Percentiles rank a stretch among this genome's conserved stretches.
Conservation (phyloP, 441 rosid genomes). For the Populus tomentosa region DNA sequence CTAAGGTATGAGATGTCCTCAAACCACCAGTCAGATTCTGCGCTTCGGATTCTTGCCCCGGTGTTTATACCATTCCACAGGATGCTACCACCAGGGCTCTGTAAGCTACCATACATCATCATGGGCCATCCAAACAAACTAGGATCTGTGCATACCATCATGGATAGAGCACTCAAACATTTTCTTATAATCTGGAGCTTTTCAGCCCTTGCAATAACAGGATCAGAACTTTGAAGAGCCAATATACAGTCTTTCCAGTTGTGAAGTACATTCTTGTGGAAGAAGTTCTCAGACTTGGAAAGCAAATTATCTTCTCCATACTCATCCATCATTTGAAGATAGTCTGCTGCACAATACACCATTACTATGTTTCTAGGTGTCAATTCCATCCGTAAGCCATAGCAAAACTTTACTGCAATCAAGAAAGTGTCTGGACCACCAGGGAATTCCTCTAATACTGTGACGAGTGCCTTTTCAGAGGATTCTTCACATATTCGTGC, state of each 20-base stretch:
- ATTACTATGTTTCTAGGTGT: conserved; percentile 58
- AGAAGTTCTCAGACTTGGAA: conserved; percentile 55
- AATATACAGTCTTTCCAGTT: conserved; percentile 90
- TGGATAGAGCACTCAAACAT: conserved; percentile 65
- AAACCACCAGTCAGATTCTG: conserved; percentile 97
- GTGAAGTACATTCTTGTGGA: conserved; percentile 61
- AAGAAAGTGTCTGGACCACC: conserved; percentile 74
- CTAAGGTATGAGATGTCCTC: conserved; percentile 80
- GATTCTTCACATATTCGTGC: conserved; percentile 52
- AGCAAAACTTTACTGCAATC: conserved; percentile 68
- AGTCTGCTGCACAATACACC: conserved; percentile 61
- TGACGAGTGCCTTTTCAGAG: conserved; percentile 31
- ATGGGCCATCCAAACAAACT: conserved; percentile 99
- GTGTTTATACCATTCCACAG: conserved; percentile 98
- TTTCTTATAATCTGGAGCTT: conserved; percentile 58
- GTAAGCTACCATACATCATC: conserved; percentile 96
- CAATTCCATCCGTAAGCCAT: conserved; percentile 65
- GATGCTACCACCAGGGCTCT: conserved; percentile 98
- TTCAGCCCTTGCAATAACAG: conserved; percentile 52
- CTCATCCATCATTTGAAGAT: conserved; percentile 82
- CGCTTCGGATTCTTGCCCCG: conserved; percentile 71
- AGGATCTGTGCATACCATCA: conserved; percentile 93
- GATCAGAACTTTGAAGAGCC: conserved; percentile 67
- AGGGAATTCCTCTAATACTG: conserved; percentile 68
- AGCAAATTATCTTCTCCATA: conserved; percentile 77